Percentiles rank a stretch among this genome's conserved stretches.
Evolutionary conservation across 2,329 filamentous ascomycete species (phyloP).

Genomic region (Penicillium freii): DNA sequence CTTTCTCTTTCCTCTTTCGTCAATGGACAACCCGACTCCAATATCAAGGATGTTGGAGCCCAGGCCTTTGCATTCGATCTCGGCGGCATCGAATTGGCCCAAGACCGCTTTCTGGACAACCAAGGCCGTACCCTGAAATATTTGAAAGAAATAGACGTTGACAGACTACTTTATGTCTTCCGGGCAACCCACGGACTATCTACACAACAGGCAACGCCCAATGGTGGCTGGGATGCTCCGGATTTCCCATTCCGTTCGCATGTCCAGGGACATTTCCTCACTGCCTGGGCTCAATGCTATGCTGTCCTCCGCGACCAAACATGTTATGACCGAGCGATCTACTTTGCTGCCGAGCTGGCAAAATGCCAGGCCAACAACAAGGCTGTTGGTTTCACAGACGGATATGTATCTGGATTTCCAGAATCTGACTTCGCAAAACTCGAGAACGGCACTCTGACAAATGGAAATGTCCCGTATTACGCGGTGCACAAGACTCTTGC

Average conservation of each 20-base stretch:
- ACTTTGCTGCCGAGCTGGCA: conserved; percentile 39
- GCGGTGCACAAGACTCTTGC: too few relatives aligned
- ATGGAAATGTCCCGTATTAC: too few relatives aligned
- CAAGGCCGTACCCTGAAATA: conserved; percentile 51
- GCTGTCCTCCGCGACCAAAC: conserved; percentile 43
- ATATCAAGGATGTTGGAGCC: not conserved
- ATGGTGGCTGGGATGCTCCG: conserved; percentile 56
- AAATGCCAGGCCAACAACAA: not conserved
- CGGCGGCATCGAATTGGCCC: conserved; percentile 1
- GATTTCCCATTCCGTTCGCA: conserved; percentile 55
- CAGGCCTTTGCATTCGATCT: conserved; percentile 4
- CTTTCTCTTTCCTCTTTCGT: not conserved
- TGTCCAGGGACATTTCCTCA: conserved; percentile 53
- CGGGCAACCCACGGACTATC: conserved; percentile 48
- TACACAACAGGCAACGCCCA: conserved; percentile 47
- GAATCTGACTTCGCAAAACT: too few relatives aligned
- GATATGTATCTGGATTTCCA: not conserved
- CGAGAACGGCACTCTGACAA: too few relatives aligned
- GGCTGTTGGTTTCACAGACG: not conserved
- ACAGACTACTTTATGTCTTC: conserved; percentile 34
- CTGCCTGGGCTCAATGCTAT: conserved; percentile 52
- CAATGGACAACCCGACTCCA: not conserved
- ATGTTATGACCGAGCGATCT: conserved; percentile 48
- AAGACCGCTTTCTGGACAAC: conserved; percentile 43
- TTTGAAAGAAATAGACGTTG: conserved; percentile 23